Percentiles rank a stretch among this genome's conserved stretches.
Evolutionary conservation across 2,329 filamentous ascomycete species (phyloP).

Genomic region (Aspergillus costaricaensis): DNA sequence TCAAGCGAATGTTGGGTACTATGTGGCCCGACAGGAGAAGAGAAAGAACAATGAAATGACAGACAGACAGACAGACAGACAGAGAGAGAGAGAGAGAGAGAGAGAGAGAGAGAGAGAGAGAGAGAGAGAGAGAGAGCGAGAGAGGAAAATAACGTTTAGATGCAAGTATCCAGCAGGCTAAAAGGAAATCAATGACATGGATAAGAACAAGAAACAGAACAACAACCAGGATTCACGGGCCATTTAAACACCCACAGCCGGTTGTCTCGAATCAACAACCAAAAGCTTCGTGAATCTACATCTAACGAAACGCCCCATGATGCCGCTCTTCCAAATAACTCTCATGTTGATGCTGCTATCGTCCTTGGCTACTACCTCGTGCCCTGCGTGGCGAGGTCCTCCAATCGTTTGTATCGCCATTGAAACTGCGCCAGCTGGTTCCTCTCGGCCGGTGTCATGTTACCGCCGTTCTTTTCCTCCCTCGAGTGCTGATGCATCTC

Average conservation of each 20-base stretch:
- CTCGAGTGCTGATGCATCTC: conserved; percentile 35
- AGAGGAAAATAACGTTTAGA: not conserved
- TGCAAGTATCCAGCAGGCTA: not conserved
- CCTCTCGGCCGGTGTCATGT: conserved; percentile 33
- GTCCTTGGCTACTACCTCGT: conserved; percentile 10
- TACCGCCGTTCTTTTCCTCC: conserved; percentile 34
- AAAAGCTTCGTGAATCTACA: conserved; percentile 15
- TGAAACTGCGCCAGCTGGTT: conserved; percentile 37
- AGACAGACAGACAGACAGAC: not conserved
- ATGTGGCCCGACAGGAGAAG: not conserved
- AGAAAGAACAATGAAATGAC: not conserved
- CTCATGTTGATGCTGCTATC: not conserved
- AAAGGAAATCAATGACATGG: not conserved
- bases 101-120: not conserved
- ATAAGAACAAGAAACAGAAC: not conserved
- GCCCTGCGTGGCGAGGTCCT: conserved; percentile 33
- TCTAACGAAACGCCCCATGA: conserved; percentile 33
- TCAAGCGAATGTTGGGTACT: not conserved
- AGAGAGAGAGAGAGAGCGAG: no score
- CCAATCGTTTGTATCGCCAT: conserved; percentile 38
- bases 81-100: not conserved
- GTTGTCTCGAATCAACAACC: conserved; percentile 3
- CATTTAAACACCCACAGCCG: not conserved
- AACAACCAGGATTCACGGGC: not conserved
- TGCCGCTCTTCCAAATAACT: conserved; percentile 16